Evolutionary conservation across 352 stramenopile species (phyloP), one percentile per base, ranked within the genome.

Genomic region (Globisporangium recalcitrans): DNA sequence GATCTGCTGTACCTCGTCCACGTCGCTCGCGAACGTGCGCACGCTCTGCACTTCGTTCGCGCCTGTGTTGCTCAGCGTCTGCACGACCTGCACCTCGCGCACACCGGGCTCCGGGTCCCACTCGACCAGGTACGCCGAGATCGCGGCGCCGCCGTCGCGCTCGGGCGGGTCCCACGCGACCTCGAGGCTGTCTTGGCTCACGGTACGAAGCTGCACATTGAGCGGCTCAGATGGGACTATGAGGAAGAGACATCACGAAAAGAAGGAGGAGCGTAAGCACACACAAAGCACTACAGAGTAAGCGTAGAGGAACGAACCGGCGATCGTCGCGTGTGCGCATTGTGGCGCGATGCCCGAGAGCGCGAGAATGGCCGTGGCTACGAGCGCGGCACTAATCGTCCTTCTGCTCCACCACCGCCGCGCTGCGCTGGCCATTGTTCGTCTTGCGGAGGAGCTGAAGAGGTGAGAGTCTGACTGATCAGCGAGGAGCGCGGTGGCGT

Each of bases 1-100:
- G 49, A 98, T 78, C 46, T 86, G 65, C 70, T 98, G 93, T 27
- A 97, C 78, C 63, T 97, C 94, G 61, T 96, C 80, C 6, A 98
- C 78, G 49, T 95, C 78, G 4, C 58, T 70, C 0, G 81, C 85
- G 29, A 80, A 90, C 1, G 88, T 98, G 60, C 88, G 86, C 67
- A 98, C 91, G 8, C 77, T 94, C 75, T 98, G 93, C 42, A 98
- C 81, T 69, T 98, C 93, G 71, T 98, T 98, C 21, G 93, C 66
- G 46, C 90, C 91, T 0, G 91, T 91, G 70, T 97, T 91, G 31
- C 78, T 77, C 16, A 64, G 76, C 24, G 86, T 94, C 34, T 68
- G 77, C 24, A 97, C 82, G 21, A 87, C 73, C 68, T 98, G 94
- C n/a, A 97, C 80, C 65, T 97, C 92, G 38, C 81, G 78, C 16